phyloP scores from a whole-genome alignment of 1,139 yeast genomes.

The Taiozyma sp. region DNA sequence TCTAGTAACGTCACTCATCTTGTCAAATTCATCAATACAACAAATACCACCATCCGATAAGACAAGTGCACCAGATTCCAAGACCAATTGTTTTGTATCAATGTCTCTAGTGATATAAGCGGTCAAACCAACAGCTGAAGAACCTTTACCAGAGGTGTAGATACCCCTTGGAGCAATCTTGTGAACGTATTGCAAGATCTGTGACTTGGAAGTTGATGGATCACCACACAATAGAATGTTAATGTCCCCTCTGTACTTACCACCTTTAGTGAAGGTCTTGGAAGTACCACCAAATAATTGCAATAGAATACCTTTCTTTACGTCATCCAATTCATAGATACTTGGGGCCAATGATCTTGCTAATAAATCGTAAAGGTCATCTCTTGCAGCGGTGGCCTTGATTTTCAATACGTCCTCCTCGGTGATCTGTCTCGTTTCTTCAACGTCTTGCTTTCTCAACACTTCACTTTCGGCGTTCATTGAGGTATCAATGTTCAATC shows the following conservation, averaged over 20 bases:
- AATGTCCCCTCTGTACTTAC: conserved; percentile 93
- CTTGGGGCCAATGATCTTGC: conserved; percentile 95
- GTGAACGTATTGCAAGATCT: conserved; percentile 87
- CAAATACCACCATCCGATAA: conserved; percentile 98
- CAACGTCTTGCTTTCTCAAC: conserved; percentile 47
- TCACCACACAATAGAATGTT: conserved; percentile 92
- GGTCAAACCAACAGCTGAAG: conserved; percentile 98
- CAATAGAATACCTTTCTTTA: conserved; percentile 86
- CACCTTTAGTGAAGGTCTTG: conserved; percentile 84
- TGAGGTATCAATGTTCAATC: conserved; percentile 76
- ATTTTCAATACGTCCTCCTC: conserved; percentile 66
- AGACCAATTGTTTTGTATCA: conserved; percentile 87
- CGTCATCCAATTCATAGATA: conserved; percentile 92
- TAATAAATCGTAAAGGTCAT: conserved; percentile 80
- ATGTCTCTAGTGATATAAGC: conserved; percentile 94
- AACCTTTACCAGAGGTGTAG: conserved; percentile 97
- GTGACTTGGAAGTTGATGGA: conserved; percentile 97
- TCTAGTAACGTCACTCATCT: conserved; percentile 92
- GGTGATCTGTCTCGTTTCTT: conserved; percentile 65
- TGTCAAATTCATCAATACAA: conserved; percentile 98
- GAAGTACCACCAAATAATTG: conserved; percentile 96
- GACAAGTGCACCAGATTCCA: conserved; percentile 95
- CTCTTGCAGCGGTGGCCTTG: conserved; percentile 54
- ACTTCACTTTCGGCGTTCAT: conserved; percentile 55
- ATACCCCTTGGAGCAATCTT: conserved; percentile 97